phyloP scores from a whole-genome alignment of 495 filamentous ascomycete species.

The Talaromyces adpressus region DNA sequence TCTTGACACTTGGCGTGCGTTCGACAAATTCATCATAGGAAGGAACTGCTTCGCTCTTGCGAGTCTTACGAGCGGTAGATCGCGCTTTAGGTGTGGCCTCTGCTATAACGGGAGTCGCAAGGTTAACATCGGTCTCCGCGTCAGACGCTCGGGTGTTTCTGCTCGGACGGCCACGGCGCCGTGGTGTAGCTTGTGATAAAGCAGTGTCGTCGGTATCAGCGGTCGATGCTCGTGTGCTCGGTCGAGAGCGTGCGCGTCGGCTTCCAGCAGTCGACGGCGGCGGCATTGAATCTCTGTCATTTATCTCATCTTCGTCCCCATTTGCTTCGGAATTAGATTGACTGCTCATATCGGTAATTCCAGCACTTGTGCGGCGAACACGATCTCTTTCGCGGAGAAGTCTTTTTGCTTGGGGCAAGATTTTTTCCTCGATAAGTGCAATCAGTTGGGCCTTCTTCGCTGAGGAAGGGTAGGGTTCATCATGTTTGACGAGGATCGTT shows the following conservation, averaged over 20 bases:
- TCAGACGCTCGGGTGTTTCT: conserved; percentile 52
- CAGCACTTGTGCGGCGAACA: conserved; percentile 71
- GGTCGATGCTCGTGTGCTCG: conserved; percentile 30
- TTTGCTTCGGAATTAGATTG: conserved; percentile 42
- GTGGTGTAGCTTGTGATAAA: conserved; percentile 18
- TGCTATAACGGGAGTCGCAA: conserved; percentile 24
- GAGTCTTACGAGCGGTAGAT: conserved; percentile 41
- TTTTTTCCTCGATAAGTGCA: conserved; percentile 70
- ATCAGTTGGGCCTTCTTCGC: conserved; percentile 86
- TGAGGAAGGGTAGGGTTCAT: conserved; percentile 73
- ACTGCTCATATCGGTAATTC: conserved; percentile 74
- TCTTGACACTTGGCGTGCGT: conserved; percentile 24
- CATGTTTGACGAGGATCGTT: conserved; percentile 80
- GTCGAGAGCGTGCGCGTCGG: conserved; percentile 29
- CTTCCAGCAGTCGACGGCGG: conserved; percentile 41
- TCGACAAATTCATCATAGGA: conserved; percentile 29
- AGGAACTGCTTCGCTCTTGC: conserved; percentile 51
- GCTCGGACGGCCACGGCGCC: conserved; percentile 33
- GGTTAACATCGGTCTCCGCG: conserved; percentile 35
- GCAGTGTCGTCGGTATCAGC: conserved; percentile 23
- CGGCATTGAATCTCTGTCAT: conserved; percentile 30
- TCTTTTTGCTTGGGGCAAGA: conserved; percentile 69
- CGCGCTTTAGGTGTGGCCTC: conserved; percentile 25
- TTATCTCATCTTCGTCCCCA: conserved; percentile 33
- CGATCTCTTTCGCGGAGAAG: conserved; percentile 66